Evolutionary conservation across 306 rosid species (phyloP), one percentile per base, ranked within the genome.

Genomic region (Lathyrus aphaca): DNA sequence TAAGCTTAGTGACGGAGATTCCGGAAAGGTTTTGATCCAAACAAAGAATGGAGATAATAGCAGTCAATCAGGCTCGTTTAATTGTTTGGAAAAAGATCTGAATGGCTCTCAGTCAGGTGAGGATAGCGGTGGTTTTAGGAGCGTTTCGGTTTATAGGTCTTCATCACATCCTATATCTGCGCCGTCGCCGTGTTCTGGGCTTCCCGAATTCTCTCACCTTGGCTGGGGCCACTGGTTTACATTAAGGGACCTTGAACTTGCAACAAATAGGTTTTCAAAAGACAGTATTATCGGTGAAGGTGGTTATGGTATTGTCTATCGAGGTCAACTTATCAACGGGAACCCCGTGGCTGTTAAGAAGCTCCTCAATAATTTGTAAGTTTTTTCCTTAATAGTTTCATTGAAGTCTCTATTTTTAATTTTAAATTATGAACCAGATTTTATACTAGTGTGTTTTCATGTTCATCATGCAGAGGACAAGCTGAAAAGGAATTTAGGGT

Each of bases 171-270:
- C 86, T 60, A 53, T 76, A 51, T 79, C 83, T 1, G 80, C 80
- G 0, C 83, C 88, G 17, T 88, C 97, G 2, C 97, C 97, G 13
- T 84, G 87, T 62, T 81, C 82, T 43, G 97, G 92, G 71, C 74
- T 91, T 32, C 97, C 96, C 14, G 79, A 75, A 46, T 75, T 75
- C 45, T 75, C 79, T n/a, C 79, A 75, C 63, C 79, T 75, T 57
- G 97, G 97, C 58, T 91, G 93, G 96, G 96, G 96, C 14, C 92
- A 91, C 74, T 91, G 96, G 97, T 91, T 91, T 86, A 91, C 96
- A 37, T 62, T 91, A 55, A 80, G 96, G 83, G 97, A 91, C 81
- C 80, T 91, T 1, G 97, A 91, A 68, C 83, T 75, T 61, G 97
- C 97, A 38, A 91, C 97, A 4, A 83, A 72, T 45, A 69, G 85